Evolutionary conservation across 805 yeast genomes (phyloP), one percentile per base, ranked within the genome.

Genomic region (Blastobotrys mokoenaii): DNA sequence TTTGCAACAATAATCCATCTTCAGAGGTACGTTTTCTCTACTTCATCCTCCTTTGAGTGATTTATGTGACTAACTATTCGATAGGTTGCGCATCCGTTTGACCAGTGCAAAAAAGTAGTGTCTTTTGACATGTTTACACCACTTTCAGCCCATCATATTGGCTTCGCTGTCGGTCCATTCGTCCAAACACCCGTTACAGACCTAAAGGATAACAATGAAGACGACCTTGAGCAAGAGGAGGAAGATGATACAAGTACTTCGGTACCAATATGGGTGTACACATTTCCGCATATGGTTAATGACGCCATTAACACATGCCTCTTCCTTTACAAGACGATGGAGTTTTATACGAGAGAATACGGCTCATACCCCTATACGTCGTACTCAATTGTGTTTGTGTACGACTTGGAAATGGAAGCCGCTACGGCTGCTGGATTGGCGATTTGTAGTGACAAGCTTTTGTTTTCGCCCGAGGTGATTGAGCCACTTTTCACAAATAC

Each of bases 141-240:
- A 0, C 83, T 87, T 1, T 82, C 95, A 32, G 86, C 98, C 0
- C 97, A 89, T 54, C 97, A 90, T 62, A 71, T 93, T 16, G 97
- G 97, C 0, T 93, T 95, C 81, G 89, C 95, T 0, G 76, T 88
- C 3, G 98, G 97, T 0, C 82, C 95, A 1, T 93, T 90, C 61
- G 80, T 80, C 36, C 75, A 76, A 44, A 66, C 79, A 2, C 76
- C 79, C 0, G 55, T 87, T 27, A 62, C 79, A 6, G 76, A 72
- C 38, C 55, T 65, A 25, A 67, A 58, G 40, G 65, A 63, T 14
- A 51, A 52, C 8, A 56, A 50, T 9, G 56, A 52, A 10, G 61
- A 61, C 15, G 39, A 41, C n/a, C 25, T 16, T 3, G 22, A 25
- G 10, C 65, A 59, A 17, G 66, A 64, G 6, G 65, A 63, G 20